Evolutionary conservation across 2,329 filamentous ascomycete species (phyloP), one percentile per base, ranked within the genome.

Genomic region (Paecilomyces niveus): DNA sequence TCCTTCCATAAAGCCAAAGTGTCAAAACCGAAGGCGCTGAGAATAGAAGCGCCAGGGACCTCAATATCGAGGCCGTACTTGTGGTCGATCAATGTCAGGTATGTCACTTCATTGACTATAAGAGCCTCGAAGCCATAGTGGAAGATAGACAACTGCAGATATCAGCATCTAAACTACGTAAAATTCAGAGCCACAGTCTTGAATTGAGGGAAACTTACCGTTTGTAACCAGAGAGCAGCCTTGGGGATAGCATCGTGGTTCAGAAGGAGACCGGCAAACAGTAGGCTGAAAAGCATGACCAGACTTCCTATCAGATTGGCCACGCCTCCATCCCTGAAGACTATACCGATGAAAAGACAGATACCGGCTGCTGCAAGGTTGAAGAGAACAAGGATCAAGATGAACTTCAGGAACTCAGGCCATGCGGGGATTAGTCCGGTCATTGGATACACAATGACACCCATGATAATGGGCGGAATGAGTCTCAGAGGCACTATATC

Each of bases 31-130:
- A 99, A 99, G 0, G 89, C 91, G 74, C 90, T 96, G 57, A 99
- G 78, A 64, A 99, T 99, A 0, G 92, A 90, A 0, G 93, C 92
- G 33, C 94, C 94, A 0, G 94, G 94, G 0, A 99, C 92, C 56
- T 94, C 93, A 62, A 99, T 99, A 68, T 97, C 92, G 4, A 99
- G 84, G 5, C 94, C 94, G 64, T 96, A 97, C 75, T 97, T 95
- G 74, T 94, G 88, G 72, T 99, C 94, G 50, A 95, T 85, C 26
- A 99, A 83, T 0, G 89, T 93, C 51, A 99, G 80, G 67, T 91
- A 90, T 26, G 91, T 87, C 53, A 97, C 95, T 77, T 99, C 94
- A 70, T 97, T 99, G 66, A 99, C 94, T 62, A 97, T 96, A 13
- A 99, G 83, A 1, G 90, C 89, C 79, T 99, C 94, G 67, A 97